Base-by-base conservation (phyloP, 768 basidiomycete species). In the Gloeopeniophorella convolvens region DNA sequence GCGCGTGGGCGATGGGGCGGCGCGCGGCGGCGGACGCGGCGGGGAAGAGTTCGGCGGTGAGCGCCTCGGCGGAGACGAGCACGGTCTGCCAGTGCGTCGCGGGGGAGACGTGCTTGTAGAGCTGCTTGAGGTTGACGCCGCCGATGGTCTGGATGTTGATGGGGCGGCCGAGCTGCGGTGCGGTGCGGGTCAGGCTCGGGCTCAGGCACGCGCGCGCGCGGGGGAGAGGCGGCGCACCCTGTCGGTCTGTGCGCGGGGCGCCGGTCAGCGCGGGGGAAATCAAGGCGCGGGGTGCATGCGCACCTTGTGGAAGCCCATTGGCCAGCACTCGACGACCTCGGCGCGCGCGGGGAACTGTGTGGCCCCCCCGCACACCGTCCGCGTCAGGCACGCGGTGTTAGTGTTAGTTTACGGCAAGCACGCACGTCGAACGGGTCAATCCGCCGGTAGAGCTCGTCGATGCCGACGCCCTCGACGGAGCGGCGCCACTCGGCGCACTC, bases 281-380 rank as follows among this genome's bases (percentile, higher is more conserved):
- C 18, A 31, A 15, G 16, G 23, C 20, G 31, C 4, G 21, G 1
- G 15, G 16, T 20, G 24, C 30, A 40, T 47, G 51, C 74, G 26
- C 43, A 78, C 83, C 70, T 86, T 87, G 64, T 89, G 85, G 58
- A 84, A 87, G 57, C 77, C 86, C 71, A 87, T 76, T 3, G 84
- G 84, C 85, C 85, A 89, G 54, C 76, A 80, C 45, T 83, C 77
- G 56, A 86, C 85, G 6, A 88, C 78, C 1, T 75, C 73, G 44
- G 78, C 73, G 36, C 85, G 78, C 55, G 79, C 82, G 1, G 83
- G 83, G 59, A 80, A 89, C 85, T 89, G 43, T 21, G 8, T 24
- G 12, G 35, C n/a, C n/a, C n/a, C n/a, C n/a, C n/a, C n/a, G n/a
- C n/a, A n/a, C n/a, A n/a, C n/a, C n/a, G n/a, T n/a, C n/a, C 6